Evolutionary conservation across 2,329 filamentous ascomycete genomes (phyloP).

Genomic region (Exophiala oligosperma): DNA sequence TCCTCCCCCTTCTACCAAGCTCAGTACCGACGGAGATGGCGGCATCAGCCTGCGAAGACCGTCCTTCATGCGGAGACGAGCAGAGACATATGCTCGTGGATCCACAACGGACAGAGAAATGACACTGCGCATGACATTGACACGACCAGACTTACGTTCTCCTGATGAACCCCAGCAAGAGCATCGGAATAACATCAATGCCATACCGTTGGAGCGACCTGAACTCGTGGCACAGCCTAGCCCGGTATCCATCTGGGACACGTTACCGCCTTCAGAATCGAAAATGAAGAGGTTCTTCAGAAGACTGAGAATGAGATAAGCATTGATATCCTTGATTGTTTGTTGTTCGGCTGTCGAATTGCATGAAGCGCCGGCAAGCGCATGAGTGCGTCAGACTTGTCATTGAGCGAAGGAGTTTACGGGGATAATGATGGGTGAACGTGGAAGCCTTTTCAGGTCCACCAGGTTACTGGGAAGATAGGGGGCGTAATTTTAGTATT

Average conservation of each 20-base stretch:
- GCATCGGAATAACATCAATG: slow-evolving; percentile 62
- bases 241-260: slow-evolving; percentile 44
- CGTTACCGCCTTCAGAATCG: slow-evolving; percentile 40
- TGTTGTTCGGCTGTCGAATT: neutral
- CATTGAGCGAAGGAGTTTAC: slow-evolving; percentile 21
- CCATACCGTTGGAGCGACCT: slow-evolving; percentile 57
- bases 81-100: slow-evolving; percentile 50
- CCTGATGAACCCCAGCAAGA: slow-evolving; percentile 62
- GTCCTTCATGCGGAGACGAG: slow-evolving; percentile 19
- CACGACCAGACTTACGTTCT: slow-evolving; percentile 75
- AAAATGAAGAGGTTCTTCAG: slow-evolving; percentile 47
- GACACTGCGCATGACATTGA: slow-evolving; percentile 95
- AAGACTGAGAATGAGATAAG: slow-evolving; percentile 36
- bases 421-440: neutral
- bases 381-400: neutral
- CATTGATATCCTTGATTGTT: neutral
- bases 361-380: neutral
- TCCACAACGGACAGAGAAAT: slow-evolving; percentile 73
- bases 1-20: neutral
- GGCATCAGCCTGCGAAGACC: slow-evolving; percentile 8
- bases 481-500: no score
- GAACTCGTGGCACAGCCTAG: slow-evolving; percentile 50
- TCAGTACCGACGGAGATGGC: slow-evolving; percentile 15
- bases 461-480: neutral
- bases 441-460: neutral